phyloP scores from a whole-genome alignment of 1,284 basidiomycete species.

The Tausonia pullulans region DNA sequence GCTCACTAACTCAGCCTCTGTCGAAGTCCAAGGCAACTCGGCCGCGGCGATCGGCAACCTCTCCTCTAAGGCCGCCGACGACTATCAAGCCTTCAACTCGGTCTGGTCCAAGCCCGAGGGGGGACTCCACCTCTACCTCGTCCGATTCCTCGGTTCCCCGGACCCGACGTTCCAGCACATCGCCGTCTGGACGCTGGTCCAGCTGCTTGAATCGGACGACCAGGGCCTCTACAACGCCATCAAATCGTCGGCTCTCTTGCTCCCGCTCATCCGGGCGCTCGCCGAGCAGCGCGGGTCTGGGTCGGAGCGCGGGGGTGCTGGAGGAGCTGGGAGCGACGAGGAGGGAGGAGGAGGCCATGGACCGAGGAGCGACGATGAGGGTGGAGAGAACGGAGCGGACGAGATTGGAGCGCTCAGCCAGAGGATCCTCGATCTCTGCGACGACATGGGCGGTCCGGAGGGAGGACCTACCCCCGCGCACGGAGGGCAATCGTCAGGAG shows the following conservation, averaged over 20 bases:
- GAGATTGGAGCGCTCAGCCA: constrained; percentile 77
- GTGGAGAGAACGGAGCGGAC: constrained; percentile 52
- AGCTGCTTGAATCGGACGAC: constrained; percentile 88
- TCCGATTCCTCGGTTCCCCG: constrained; percentile 82
- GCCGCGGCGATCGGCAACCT: constrained; percentile 96
- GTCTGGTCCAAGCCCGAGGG: constrained; percentile 98
- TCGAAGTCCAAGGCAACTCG: constrained; percentile 97
- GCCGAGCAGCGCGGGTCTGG: constrained; percentile 35
- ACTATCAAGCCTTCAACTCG: constrained; percentile 94
- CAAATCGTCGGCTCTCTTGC: constrained; percentile 63
- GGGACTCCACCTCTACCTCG: constrained; percentile 89
- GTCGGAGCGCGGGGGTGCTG: not conserved
- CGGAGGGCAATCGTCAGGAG: not conserved
- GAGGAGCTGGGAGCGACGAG: constrained; percentile 51
- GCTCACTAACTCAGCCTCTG: constrained; percentile 85
- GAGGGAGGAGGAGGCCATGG: constrained; percentile 38
- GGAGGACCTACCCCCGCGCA: too few relatives aligned
- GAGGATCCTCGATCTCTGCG: constrained; percentile 74
- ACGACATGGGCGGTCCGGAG: constrained; percentile 46
- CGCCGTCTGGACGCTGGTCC: constrained; percentile 97
- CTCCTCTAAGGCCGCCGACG: constrained; percentile 86
- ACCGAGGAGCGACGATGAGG: constrained; percentile 30
- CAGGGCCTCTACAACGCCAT: constrained; percentile 82
- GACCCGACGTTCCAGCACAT: constrained; percentile 99
- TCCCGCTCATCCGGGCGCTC: constrained; percentile 72